These are phyloP conservation scores for Phytophthora macrochlamydospora DNA, from an alignment of 352 stramenopile genomes.

Conservation along the genomic window DNA sequence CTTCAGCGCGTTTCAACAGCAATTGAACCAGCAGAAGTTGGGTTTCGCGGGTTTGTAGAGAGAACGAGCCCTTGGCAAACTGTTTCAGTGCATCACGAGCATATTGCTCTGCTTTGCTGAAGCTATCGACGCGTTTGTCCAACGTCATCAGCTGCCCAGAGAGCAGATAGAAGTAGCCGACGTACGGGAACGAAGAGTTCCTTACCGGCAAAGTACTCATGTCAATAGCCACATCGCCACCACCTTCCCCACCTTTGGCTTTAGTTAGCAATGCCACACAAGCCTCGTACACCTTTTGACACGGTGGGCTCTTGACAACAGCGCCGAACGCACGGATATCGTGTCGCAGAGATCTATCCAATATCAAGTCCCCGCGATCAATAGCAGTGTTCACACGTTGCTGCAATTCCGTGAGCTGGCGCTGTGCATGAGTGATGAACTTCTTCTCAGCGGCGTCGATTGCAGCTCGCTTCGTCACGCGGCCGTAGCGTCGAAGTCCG, in stretches of 20 bases:
- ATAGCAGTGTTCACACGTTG: slow-evolving; percentile 19
- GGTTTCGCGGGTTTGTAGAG: slow-evolving; percentile 20
- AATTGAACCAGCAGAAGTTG: slow-evolving; percentile 33
- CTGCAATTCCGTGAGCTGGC: slow-evolving; percentile 25
- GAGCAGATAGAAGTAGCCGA: slow-evolving; percentile 36
- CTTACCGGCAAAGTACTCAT: slow-evolving; percentile 28
- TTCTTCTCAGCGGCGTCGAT: slow-evolving; percentile 54
- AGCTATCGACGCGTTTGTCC: neutral
- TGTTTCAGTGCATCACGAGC: slow-evolving; percentile 15
- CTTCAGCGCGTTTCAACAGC: slow-evolving; percentile 24
- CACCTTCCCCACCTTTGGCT: slow-evolving; percentile 22
- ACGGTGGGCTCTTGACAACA: slow-evolving; percentile 29
- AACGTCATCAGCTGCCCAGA: slow-evolving; percentile 28
- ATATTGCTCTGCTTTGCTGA: slow-evolving; percentile 12
- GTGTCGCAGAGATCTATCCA: slow-evolving; percentile 23
- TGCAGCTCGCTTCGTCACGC: slow-evolving; percentile 44
- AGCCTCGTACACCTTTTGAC: slow-evolving; percentile 40
- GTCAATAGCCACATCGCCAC: slow-evolving; percentile 27
- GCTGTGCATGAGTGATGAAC: slow-evolving; percentile 43
- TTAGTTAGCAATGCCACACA: slow-evolving; percentile 39
- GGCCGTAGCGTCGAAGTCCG: slow-evolving; percentile 47
- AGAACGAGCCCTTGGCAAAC: slow-evolving; percentile 23
- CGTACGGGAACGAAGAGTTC: slow-evolving; percentile 36
- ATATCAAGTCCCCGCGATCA: slow-evolving; percentile 14
- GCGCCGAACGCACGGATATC: slow-evolving; percentile 28